Evolutionary conservation across 139 green algal species (phyloP).

Genomic region (Haematococcus sp.): DNA sequence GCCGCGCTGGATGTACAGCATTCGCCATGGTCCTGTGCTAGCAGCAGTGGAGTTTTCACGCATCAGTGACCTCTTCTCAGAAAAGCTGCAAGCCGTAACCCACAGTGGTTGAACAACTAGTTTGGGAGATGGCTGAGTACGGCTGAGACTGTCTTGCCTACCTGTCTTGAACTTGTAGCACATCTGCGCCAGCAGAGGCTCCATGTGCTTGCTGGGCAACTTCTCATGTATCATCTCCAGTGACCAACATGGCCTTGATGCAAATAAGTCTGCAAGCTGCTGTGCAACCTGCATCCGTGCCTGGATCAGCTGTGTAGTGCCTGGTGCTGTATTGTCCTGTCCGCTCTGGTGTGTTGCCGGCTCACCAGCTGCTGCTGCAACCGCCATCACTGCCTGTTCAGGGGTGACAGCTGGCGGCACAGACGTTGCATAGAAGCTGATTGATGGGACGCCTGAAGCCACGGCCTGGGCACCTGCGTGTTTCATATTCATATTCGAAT

Average conservation of each 20-base stretch:
- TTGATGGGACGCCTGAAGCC: neutral
- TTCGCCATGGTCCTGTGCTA: slow-evolving; percentile 24
- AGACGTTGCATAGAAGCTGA: neutral
- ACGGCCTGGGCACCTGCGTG: neutral
- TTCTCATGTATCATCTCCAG: slow-evolving; percentile 21
- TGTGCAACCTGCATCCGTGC: slow-evolving; percentile 4
- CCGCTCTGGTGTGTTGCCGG: neutral
- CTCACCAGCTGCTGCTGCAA: neutral
- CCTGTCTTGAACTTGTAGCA: slow-evolving; percentile 37
- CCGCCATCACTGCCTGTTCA: neutral
- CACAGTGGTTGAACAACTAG: too few species aligned
- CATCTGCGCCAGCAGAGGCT: slow-evolving; percentile 18
- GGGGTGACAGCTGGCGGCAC: neutral
- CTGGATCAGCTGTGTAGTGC: neutral
- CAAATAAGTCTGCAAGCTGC: slow-evolving; percentile 12
- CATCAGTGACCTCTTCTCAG: neutral
- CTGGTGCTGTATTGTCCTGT: neutral
- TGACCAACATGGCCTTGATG: slow-evolving; percentile 17
- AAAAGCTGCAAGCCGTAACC: too few species aligned
- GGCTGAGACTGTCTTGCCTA: too few species aligned
- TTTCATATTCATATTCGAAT: too few species aligned
- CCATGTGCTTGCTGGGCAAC: neutral
- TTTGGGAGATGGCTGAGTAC: too few species aligned
- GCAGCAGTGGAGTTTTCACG: neutral
- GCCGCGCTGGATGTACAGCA: slow-evolving; percentile 22